Conservation (phyloP, 257 asterid species). For the Solanum virginianum region DNA sequence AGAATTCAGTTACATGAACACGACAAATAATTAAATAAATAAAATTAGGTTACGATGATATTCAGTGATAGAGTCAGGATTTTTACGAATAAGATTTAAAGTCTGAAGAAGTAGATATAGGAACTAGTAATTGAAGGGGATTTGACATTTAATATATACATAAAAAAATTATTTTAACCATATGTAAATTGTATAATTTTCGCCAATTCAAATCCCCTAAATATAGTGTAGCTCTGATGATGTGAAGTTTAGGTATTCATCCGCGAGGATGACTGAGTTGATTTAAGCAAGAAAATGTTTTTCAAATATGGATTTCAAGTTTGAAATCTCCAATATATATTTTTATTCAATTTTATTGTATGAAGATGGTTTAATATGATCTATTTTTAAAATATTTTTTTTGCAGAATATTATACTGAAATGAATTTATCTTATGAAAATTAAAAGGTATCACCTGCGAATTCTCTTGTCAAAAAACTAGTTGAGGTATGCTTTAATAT, state of each 20-base stretch:
- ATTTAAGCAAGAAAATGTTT: neutral
- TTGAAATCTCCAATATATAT: neutral
- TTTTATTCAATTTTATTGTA: accelerated
- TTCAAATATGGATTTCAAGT: neutral
- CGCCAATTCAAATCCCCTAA: too few species aligned
- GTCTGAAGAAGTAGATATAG: too few species aligned
- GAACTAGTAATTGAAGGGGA: too few species aligned
- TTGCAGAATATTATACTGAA: neutral
- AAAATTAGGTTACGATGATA: neutral
- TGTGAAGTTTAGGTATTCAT: neutral
- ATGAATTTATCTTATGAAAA: too few species aligned
- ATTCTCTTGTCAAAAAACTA: neutral
- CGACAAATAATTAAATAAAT: neutral
- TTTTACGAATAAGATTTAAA: too few species aligned
- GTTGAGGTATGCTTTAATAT: neutral
- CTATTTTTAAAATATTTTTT: too few species aligned
- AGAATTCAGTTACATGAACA: neutral
- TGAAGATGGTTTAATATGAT: too few species aligned
- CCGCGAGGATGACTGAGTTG: neutral
- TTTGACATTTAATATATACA: too few species aligned
- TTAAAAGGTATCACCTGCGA: neutral
- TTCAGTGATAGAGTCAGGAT: too few species aligned
- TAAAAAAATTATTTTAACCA: too few species aligned
- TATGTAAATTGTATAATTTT: too few species aligned
- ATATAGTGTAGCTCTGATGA: too few species aligned